phyloP scores from a whole-genome alignment of 2,329 filamentous ascomycete species.

The Nemania bipapillata region DNA sequence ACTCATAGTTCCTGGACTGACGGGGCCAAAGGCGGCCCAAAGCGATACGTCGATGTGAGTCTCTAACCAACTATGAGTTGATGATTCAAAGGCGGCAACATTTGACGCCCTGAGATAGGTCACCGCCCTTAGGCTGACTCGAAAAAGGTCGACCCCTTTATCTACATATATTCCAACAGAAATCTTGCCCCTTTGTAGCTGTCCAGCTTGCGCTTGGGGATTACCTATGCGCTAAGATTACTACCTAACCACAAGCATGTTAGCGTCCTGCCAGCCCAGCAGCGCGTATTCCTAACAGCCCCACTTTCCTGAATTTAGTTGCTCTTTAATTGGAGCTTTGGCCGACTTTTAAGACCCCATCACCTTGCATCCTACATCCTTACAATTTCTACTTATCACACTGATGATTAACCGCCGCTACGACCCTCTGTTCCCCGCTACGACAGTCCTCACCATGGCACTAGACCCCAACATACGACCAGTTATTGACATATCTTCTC shows the following conservation, averaged over 20 bases:
- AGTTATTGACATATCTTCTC: constrained; percentile 29
- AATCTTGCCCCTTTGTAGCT: too few species aligned
- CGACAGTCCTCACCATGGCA: constrained; percentile 18
- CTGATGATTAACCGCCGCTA: not conserved
- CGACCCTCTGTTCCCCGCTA: not conserved
- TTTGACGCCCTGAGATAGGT: not conserved
- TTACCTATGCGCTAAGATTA: not conserved
- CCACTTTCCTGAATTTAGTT: not conserved
- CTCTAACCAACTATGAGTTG: not conserved
- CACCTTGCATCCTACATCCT: not conserved
- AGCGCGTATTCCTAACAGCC: not conserved
- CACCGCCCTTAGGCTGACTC: not conserved
- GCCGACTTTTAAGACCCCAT: not conserved
- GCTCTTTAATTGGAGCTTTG: not conserved
- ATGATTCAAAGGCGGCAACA: not conserved
- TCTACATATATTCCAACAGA: not conserved
- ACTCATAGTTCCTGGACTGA: not conserved
- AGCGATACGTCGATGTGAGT: not conserved
- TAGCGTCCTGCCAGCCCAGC: too few species aligned
- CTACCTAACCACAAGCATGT: not conserved
- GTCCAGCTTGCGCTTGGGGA: too few species aligned
- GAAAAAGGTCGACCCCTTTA: not conserved
- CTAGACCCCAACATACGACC: constrained; percentile 14
- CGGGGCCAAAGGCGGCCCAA: not conserved
- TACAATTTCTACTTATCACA: not conserved